phyloP scores from a whole-genome alignment of 2,329 filamentous ascomycete genomes.

The Colletotrichum siamense region DNA sequence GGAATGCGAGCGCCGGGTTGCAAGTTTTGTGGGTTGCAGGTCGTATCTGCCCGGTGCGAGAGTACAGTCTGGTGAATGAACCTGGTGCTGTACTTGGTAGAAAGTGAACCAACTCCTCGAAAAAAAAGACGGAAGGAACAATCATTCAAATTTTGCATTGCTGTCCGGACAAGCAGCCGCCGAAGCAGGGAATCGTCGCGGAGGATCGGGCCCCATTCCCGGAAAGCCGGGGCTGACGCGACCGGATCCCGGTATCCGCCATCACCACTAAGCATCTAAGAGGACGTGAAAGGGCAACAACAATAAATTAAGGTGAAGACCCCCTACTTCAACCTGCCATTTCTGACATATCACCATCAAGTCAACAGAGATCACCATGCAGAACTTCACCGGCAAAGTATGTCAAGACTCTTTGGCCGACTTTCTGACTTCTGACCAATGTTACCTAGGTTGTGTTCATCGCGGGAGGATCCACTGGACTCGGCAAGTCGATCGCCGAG shows the following conservation, averaged over 20 bases:
- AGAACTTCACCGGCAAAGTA: background rate
- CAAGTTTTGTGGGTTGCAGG: background rate
- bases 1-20: background rate
- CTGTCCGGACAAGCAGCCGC: background rate
- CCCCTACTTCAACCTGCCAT: background rate
- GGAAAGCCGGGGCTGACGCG: background rate
- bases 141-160: background rate
- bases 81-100: background rate
- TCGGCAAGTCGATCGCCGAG: conserved; percentile 31
- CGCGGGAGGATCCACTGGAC: conserved; percentile 27
- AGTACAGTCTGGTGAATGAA: background rate
- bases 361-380: background rate
- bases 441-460: conserved; percentile 28
- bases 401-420: background rate
- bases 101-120: background rate
- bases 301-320: background rate
- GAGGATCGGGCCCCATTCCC: background rate
- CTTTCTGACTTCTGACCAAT: background rate
- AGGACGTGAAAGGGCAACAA: background rate
- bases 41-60: background rate
- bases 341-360: background rate
- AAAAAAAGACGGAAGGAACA: background rate
- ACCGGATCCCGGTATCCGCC: background rate
- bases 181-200: background rate
- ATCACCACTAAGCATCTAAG: background rate